phyloP scores from a whole-genome alignment of 257 asterid species.

The Cordia subcordata region DNA sequence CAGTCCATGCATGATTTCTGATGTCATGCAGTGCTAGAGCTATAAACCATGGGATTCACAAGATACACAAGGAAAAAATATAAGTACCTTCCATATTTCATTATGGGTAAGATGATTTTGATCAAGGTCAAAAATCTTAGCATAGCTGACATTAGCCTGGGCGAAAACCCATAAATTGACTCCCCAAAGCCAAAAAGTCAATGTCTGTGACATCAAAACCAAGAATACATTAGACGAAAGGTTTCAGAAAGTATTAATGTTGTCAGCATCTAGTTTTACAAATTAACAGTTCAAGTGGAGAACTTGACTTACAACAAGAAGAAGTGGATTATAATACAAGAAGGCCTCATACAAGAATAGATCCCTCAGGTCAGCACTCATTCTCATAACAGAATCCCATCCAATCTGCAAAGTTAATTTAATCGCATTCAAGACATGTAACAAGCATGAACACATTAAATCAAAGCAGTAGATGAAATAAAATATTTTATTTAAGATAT shows the following conservation, averaged over 20 bases:
- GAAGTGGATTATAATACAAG: conserved; percentile 95
- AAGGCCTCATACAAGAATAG: conserved; percentile 94
- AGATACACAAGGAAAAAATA: neutral
- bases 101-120: conserved; percentile 85
- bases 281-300: conserved; percentile 7
- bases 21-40: neutral
- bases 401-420: conserved; percentile 59
- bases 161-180: conserved; percentile 85
- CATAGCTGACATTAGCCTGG: conserved; percentile 66
- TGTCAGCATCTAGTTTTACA: conserved; percentile 1
- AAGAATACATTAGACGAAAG: conserved; percentile 6
- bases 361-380: conserved; percentile 88
- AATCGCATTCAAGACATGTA: conserved; percentile 17
- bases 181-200: conserved; percentile 99
- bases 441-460: conserved; percentile 7
- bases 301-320: conserved; percentile 82
- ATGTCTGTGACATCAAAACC: conserved; percentile 54
- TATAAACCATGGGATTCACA: neutral
- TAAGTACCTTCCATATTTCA: conserved; percentile 93
- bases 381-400: conserved; percentile 99
- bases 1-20: neutral
- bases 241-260: conserved; percentile 4
- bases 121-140: conserved; percentile 90
- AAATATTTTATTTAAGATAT: conserved; percentile 4
- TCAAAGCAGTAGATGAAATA: neutral